Evolutionary conservation across 2,329 filamentous ascomycete species (phyloP).

Genomic region (Colletotrichum sp.): DNA sequence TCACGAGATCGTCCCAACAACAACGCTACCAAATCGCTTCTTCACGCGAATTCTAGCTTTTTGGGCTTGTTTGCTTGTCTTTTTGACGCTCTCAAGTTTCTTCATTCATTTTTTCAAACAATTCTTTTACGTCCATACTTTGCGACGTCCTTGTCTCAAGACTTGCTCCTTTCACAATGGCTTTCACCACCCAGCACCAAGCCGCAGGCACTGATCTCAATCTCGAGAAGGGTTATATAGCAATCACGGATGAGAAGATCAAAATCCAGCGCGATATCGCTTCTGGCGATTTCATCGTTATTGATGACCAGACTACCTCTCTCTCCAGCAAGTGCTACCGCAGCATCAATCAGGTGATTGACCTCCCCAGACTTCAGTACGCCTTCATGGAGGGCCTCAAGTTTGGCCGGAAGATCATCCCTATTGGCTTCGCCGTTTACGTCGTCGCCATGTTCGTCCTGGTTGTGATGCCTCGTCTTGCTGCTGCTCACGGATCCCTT

Average conservation of each 20-base stretch:
- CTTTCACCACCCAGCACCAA: fast-evolving
- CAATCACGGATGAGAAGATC: background rate
- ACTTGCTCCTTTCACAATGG: background rate
- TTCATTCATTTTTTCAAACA: background rate
- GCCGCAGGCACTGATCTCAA: background rate
- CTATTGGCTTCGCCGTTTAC: background rate
- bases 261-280: background rate
- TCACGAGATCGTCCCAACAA: background rate
- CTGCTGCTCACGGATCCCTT: background rate
- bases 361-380: background rate
- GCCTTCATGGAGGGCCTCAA: background rate
- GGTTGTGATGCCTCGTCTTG: background rate
- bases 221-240: background rate
- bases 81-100: background rate
- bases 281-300: background rate
- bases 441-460: background rate
- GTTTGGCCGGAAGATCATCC: background rate
- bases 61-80: background rate
- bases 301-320: background rate
- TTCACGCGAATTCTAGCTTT: background rate
- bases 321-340: background rate
- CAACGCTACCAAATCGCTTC: background rate
- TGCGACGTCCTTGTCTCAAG: background rate
- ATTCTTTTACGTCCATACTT: background rate
- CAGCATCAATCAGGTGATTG: background rate